Evolutionary conservation across 148 eudicot species (phyloP).

Genomic region (Amaranthus palmeri): DNA sequence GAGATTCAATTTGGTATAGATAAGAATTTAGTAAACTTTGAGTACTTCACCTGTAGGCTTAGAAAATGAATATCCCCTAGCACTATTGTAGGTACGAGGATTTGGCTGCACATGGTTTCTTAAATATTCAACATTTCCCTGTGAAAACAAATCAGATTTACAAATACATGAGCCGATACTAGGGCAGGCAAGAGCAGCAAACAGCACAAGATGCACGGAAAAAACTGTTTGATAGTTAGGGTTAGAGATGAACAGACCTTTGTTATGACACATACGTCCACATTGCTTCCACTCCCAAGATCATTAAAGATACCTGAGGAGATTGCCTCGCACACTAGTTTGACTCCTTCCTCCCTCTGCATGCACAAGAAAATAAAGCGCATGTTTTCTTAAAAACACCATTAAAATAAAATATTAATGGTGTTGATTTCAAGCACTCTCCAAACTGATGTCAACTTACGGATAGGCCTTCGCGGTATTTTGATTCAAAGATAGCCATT

Average conservation of each 20-base stretch:
- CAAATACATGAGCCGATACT: no score
- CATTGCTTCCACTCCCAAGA: slow-evolving; percentile 97
- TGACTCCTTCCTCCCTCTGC: slow-evolving; percentile 85
- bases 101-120: slow-evolving; percentile 72
- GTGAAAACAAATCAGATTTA: slow-evolving; percentile 17
- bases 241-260: slow-evolving; percentile 44
- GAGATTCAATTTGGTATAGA: no score
- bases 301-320: slow-evolving; percentile 89
- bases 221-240: neutral
- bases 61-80: slow-evolving; percentile 68
- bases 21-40: no score
- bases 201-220: neutral
- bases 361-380: slow-evolving; percentile 10
- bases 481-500: slow-evolving; percentile 75
- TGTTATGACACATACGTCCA: slow-evolving; percentile 81
- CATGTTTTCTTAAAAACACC: neutral
- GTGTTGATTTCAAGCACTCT: neutral
- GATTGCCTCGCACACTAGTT: slow-evolving; percentile 72
- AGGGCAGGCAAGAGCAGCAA: neutral
- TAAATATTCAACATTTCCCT: slow-evolving; percentile 83
- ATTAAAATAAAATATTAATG: no score
- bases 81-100: slow-evolving; percentile 77
- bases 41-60: slow-evolving; percentile 76
- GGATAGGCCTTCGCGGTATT: slow-evolving; percentile 76
- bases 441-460: slow-evolving; percentile 42